These are phyloP conservation scores for Russula ochroleuca DNA, from an alignment of 768 basidiomycete species.

Conservation along the genomic window DNA sequence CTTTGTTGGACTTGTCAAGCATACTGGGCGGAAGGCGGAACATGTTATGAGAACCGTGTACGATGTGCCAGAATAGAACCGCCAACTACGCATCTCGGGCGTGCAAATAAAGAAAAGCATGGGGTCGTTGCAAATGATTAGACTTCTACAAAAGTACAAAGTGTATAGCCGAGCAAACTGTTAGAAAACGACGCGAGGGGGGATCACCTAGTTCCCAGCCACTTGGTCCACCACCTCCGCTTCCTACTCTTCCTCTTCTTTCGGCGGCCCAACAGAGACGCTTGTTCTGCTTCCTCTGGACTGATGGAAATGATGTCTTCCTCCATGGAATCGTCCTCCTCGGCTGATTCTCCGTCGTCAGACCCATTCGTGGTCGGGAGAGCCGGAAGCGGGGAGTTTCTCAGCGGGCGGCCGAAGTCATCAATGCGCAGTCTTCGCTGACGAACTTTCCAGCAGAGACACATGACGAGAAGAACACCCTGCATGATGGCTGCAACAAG, in stretches of 20 bases:
- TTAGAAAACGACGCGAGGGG: background rate
- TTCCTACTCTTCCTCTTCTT: conserved; percentile 12
- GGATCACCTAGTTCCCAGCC: conserved; percentile 2
- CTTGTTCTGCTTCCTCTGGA: conserved; percentile 16
- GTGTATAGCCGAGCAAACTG: background rate
- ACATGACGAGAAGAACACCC: conserved; percentile 75
- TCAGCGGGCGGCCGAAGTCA: conserved; percentile 74
- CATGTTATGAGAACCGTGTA: conserved; percentile 68
- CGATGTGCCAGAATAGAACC: conserved; percentile 39
- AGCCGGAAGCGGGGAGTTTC: conserved; percentile 21
- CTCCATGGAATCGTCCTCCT: conserved; percentile 27
- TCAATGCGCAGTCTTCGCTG: conserved; percentile 74
- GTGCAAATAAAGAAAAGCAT: background rate
- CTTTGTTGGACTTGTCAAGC: conserved; percentile 73
- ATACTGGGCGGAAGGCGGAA: conserved; percentile 72
- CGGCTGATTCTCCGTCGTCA: conserved; percentile 24
- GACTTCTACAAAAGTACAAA: background rate
- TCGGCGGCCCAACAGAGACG: conserved; percentile 12
- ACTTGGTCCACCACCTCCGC: conserved; percentile 16
- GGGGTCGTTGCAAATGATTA: background rate
- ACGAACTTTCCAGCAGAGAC: conserved; percentile 76
- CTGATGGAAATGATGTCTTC: conserved; percentile 18
- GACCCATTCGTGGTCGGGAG: conserved; percentile 15
- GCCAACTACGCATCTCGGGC: too few relatives aligned
- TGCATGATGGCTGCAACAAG: conserved; percentile 84